phyloP scores from a whole-genome alignment of 148 eudicot genomes.

The Suaeda aralocaspica region DNA sequence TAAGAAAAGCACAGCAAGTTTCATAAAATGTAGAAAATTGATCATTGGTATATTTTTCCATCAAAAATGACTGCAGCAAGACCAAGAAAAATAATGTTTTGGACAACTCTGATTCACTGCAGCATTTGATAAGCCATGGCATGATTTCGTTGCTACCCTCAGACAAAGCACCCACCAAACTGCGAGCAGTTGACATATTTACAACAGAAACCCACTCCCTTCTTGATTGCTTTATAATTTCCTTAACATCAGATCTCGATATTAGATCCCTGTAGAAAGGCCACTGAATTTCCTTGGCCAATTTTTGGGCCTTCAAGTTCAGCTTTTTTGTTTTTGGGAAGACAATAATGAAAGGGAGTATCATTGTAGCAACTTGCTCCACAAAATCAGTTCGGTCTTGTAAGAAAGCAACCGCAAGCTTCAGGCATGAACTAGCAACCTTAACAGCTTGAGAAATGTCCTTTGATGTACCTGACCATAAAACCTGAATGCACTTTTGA shows the following conservation, averaged over 20 bases:
- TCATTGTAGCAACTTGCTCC: conserved; percentile 46
- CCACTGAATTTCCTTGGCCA: conserved; percentile 60
- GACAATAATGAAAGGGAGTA: conserved; percentile 65
- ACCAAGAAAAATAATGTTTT: conserved; percentile 60
- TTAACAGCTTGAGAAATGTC: conserved; percentile 39
- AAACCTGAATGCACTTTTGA: conserved; percentile 47
- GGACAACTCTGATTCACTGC: conserved; percentile 49
- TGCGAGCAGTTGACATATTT: conserved; percentile 46
- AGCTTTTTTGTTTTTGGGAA: conserved; percentile 54
- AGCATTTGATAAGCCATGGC: conserved; percentile 70
- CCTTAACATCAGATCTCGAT: conserved; percentile 31
- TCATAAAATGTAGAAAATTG: conserved; percentile 33
- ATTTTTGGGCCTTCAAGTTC: conserved; percentile 59
- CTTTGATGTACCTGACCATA: conserved; percentile 46
- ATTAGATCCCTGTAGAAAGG: conserved; percentile 56
- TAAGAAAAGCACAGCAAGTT: conserved; percentile 47
- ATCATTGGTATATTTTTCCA: conserved; percentile 29
- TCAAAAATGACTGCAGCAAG: conserved; percentile 47
- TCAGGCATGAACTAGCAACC: conserved; percentile 54
- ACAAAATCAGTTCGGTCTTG: conserved; percentile 34
- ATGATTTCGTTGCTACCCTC: conserved; percentile 36
- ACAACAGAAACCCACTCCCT: conserved; percentile 30
- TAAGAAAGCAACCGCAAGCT: conserved; percentile 38
- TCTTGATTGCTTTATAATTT: conserved; percentile 39
- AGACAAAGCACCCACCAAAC: conserved; percentile 46